Conservation (phyloP, 139 green algal genomes). For the Tetradesmus lagerheimii region DNA sequence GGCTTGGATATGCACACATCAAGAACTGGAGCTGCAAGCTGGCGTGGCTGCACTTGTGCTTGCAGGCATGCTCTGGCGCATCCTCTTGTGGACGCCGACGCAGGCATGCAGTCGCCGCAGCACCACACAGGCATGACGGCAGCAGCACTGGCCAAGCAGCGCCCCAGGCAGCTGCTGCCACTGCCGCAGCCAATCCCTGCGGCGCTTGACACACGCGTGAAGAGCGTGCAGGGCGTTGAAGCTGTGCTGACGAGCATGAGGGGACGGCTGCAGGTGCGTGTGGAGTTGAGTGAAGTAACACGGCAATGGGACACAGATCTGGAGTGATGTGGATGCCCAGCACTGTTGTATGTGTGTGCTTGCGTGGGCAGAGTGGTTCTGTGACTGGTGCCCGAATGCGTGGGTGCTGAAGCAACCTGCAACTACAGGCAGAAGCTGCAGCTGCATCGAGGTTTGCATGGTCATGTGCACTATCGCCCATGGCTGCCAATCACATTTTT, state of each 20-base stretch:
- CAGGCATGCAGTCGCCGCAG: slow-evolving; percentile 18
- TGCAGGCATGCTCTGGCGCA: slow-evolving; percentile 47
- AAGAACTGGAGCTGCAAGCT: too few species aligned
- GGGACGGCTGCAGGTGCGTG: slow-evolving; percentile 31
- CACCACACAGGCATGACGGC: slow-evolving; percentile 31
- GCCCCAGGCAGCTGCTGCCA: slow-evolving; percentile 16
- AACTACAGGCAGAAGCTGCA: neutral
- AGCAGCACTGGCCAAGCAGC: slow-evolving; percentile 13
- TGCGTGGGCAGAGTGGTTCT: too few species aligned
- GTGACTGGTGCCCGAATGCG: too few species aligned
- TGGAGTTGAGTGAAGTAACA: too few species aligned
- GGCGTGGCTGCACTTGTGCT: neutral
- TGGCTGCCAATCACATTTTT: too few species aligned
- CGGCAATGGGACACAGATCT: too few species aligned
- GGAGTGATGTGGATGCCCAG: too few species aligned
- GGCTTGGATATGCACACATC: too few species aligned
- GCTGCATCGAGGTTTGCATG: too few species aligned
- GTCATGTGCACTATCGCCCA: too few species aligned
- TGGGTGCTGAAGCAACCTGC: neutral
- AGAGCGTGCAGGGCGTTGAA: neutral
- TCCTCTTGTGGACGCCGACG: slow-evolving; percentile 36
- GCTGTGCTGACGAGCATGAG: neutral
- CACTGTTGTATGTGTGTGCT: too few species aligned
- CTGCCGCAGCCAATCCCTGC: slow-evolving; percentile 21
- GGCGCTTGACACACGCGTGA: neutral